phyloP scores from a whole-genome alignment of 257 asterid species.

The Perilla frutescens region DNA sequence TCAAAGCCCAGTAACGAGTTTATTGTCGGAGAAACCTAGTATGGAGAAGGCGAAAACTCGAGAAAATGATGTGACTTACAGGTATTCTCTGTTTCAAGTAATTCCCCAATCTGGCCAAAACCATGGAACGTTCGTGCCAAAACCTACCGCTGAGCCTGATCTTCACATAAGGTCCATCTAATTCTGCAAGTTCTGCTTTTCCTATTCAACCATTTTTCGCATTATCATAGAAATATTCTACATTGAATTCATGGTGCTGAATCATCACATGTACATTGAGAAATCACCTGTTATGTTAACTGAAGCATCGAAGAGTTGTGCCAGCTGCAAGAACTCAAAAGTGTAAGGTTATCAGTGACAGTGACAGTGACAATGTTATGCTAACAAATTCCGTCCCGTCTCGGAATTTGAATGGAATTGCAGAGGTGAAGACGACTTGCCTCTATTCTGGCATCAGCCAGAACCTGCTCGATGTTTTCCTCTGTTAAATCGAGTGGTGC shows the following conservation, averaged over 20 bases:
- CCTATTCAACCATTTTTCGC: constrained; percentile 50
- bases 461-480: constrained; percentile 69
- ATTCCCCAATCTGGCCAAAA: constrained; percentile 84
- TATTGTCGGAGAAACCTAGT: neutral
- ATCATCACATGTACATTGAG: neutral
- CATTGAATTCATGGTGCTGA: neutral
- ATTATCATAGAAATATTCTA: neutral
- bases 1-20: neutral
- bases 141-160: constrained; percentile 79
- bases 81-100: constrained; percentile 96
- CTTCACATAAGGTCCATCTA: constrained; percentile 93
- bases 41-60: neutral
- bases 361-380: neutral
- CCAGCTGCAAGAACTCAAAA: constrained; percentile 61
- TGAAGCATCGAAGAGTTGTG: constrained; percentile 78
- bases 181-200: constrained; percentile 80
- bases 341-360: neutral
- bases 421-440: constrained; percentile 39
- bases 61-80: constrained; percentile 43
- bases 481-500: constrained; percentile 78
- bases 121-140: constrained; percentile 81
- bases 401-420: neutral
- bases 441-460: constrained; percentile 73
- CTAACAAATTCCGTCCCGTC: neutral
- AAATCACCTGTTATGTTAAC: constrained; percentile 85